These are phyloP conservation scores for Talinum fruticosum DNA, from an alignment of 148 eudicot species.

Conservation along the genomic window DNA sequence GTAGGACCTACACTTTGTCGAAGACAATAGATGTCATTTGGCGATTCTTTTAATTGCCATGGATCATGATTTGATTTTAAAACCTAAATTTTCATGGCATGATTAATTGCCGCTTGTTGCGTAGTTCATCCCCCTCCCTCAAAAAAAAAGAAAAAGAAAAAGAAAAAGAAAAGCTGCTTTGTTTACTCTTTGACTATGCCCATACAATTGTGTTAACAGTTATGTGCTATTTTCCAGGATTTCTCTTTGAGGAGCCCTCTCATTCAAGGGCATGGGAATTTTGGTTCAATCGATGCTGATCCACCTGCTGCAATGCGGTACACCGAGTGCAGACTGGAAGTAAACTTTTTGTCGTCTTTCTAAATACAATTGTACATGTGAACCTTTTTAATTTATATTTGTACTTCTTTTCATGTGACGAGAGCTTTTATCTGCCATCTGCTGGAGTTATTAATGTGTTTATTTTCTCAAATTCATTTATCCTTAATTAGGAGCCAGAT, in stretches of 20 bases:
- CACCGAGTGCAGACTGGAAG: constrained; percentile 96
- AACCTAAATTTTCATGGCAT: not conserved
- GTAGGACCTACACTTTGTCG: not conserved
- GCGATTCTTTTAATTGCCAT: not conserved
- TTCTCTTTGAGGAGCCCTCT: constrained; percentile 91
- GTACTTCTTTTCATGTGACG: constrained; percentile 1
- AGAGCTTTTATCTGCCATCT: not conserved
- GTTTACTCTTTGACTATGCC: not conserved
- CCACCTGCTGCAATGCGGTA: constrained; percentile 99
- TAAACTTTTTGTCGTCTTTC: constrained; percentile 31
- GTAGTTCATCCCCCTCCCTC: not conserved
- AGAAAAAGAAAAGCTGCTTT: not conserved
- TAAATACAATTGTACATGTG: not conserved
- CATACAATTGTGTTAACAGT: not conserved
- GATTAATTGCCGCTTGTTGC: not conserved
- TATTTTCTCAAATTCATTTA: not conserved
- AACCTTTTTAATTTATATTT: not conserved
- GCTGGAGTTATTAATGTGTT: not conserved
- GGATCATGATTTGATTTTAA: not conserved
- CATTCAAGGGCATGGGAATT: constrained; percentile 93
- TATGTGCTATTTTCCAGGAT: constrained; percentile 48
- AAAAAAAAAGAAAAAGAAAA: not conserved
- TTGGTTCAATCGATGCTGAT: constrained; percentile 96
- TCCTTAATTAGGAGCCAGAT: not conserved
- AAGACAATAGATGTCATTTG: not conserved